Evolutionary conservation across 495 filamentous ascomycete genomes (phyloP), one percentile per base, ranked within the genome.

Genomic region (Cercophora scortea): DNA sequence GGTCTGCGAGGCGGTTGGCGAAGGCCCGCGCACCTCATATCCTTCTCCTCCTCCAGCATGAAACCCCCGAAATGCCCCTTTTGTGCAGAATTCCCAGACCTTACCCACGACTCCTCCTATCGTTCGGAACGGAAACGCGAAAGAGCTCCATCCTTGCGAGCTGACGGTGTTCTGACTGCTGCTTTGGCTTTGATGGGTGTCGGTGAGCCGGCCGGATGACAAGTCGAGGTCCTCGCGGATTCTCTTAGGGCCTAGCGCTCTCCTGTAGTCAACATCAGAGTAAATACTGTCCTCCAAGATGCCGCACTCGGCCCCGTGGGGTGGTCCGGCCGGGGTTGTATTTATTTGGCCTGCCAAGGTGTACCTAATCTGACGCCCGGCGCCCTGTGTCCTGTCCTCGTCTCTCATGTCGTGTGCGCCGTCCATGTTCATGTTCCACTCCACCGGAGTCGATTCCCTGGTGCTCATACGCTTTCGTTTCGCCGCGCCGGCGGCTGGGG

Each of bases 81-180:
- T 73, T 61, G 75, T 86, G 75, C 89, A 93, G 54, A 94, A 89
- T 60, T 90, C 79, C 74, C 87, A 88, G 8, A 93, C 82, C 64
- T 84, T 91, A 7, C 87, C 87, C 8, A 89, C 83, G 25, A 87
- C 79, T 34, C 73, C 70, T 10, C 77, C 75, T 46, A 77, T 64
- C 8, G 74, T 71, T 32, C 64, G 60, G 13, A 75, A 52, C 36
- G 71, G 70, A 34, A 73, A 60, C 36, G 71, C 71, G 33, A 73
- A 60, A 32, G 67, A 67, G 13, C 68, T 74, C 78, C 78, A 81
- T 46, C 70, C 69, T 36, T 52, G 47, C 46, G 55, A 45, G 32
- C 32, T 43, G 11, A 52, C 10, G 10, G 43, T 35, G 45, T 50
- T 34, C 11, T 39, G 45, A 2, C 17, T 7, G 46, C 8, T 32